Evolutionary conservation across 805 yeast genomes (phyloP).

Genomic region (Lipomyces chichibuensis): DNA sequence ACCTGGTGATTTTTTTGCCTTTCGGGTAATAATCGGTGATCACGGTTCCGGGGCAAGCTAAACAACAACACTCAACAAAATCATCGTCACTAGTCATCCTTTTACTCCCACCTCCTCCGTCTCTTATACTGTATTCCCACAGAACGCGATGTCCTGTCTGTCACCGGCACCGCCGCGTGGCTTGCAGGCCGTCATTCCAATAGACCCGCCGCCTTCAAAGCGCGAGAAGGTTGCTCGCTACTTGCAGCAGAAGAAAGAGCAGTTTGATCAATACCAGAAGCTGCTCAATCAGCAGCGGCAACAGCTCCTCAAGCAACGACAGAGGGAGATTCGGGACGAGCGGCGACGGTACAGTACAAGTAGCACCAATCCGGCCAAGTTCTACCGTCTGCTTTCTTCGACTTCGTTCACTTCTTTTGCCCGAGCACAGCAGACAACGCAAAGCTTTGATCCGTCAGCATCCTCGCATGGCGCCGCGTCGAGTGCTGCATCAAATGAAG

Average conservation of each 20-base stretch:
- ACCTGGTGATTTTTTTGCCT: background rate
- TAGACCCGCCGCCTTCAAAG: constrained; percentile 36
- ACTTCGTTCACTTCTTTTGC: constrained; percentile 36
- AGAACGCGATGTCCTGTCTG: constrained; percentile 26
- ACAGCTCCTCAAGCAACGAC: constrained; percentile 24
- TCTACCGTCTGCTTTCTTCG: constrained; percentile 30
- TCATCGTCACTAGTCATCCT: background rate
- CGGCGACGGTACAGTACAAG: background rate
- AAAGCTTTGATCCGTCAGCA: background rate
- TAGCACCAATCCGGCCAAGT: constrained; percentile 2
- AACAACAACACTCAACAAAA: background rate
- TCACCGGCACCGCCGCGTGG: constrained; percentile 34
- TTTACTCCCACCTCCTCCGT: background rate
- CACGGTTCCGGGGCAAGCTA: background rate
- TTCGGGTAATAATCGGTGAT: no score
- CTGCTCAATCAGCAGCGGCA: constrained; percentile 29
- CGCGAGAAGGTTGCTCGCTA: constrained; percentile 33
- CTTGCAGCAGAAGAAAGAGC: constrained; percentile 32
- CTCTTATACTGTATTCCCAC: background rate
- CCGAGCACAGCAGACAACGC: constrained; percentile 15
- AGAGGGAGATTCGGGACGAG: constrained; percentile 5
- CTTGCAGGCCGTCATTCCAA: constrained; percentile 34
- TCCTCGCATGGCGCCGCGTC: background rate
- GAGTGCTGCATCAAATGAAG: background rate
- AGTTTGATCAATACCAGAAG: constrained; percentile 33